Evolutionary conservation across 2,329 filamentous ascomycete genomes (phyloP).

Genomic region (Aspergillus piperis): DNA sequence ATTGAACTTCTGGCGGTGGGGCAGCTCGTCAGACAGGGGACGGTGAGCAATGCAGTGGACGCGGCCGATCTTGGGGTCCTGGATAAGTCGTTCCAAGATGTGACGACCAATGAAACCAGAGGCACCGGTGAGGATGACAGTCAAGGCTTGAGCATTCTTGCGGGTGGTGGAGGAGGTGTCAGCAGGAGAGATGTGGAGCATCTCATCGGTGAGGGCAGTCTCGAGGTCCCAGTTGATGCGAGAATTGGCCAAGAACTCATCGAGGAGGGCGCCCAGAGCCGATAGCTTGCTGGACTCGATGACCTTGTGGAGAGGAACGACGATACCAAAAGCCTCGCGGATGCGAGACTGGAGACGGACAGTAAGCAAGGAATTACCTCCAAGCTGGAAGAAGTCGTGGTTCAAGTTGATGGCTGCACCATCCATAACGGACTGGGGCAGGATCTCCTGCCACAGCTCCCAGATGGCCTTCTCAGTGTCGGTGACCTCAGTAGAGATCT

Average conservation of each 20-base stretch:
- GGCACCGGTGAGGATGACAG: conserved; percentile 14
- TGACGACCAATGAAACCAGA: conserved; percentile 11
- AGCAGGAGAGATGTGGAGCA: not conserved
- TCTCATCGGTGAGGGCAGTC: not conserved
- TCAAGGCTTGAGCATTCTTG: not conserved
- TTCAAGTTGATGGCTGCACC: not conserved
- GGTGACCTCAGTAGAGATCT: not conserved
- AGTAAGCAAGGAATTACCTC: conserved; percentile 14
- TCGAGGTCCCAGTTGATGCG: conserved; percentile 8
- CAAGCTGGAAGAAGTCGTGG: conserved; percentile 12
- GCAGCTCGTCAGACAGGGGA: not conserved
- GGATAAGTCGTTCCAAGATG: conserved; percentile 5
- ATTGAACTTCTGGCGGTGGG: too few relatives aligned
- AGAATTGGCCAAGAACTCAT: not conserved
- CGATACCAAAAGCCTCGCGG: not conserved
- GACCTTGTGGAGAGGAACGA: not conserved
- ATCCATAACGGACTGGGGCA: not conserved
- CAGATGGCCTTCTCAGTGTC: not conserved
- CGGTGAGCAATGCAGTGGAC: conserved; percentile 15
- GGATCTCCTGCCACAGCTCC: conserved; percentile 7
- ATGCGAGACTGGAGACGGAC: conserved; percentile 6
- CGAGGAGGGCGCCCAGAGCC: not conserved
- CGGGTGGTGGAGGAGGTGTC: not conserved
- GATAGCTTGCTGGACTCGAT: conserved; percentile 1
- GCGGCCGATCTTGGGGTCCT: not conserved